Evolutionary conservation across 2,329 filamentous ascomycete species (phyloP), one percentile per base, ranked within the genome.

Genomic region (Cyphellophora europaea): DNA sequence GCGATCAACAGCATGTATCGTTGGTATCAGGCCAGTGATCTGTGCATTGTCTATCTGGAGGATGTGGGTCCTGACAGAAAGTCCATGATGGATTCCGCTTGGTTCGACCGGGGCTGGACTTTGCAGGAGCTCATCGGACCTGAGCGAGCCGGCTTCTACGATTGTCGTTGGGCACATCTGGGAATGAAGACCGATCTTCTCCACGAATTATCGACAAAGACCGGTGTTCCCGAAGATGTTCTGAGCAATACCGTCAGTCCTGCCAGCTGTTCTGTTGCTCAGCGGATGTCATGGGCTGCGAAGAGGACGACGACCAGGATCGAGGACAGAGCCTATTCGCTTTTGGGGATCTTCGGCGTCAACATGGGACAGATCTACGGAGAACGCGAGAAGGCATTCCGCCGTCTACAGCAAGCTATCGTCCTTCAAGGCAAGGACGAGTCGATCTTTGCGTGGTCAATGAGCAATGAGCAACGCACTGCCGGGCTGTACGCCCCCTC

Each of bases 81-180:
- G 6, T 21, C 17, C 18, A 35, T 18, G 16, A n/a, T 30, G 10
- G 27, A 36, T 12, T 28, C 19, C 3, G 34, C 18, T 4, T 45
- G 40, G 31, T 49, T 47, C 23, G 35, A 25, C 2, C 25, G 45
- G 8, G 44, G 48, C 5, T 50, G 42, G 46, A 50, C 48, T 4
- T 37, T 49, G 3, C 46, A 47, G 32, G 44, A 49, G 28, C 43
- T 49, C 17, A 35, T 50, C 10, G 46, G 43, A 8, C 44, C 46
- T 3, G 12, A 17, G 6, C 30, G 17, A 11, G 39, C 49, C 11
- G 18, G 27, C 10, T 45, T 49, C 21, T 45, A 40, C 25, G 36
- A 35, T 21, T 29, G 25, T 14, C 14, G 19, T 13, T 38, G 36
- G 36, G 29, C 19, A 6, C 12, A 15, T 11, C 13, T 35, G 11